Evolutionary conservation across 1,139 yeast genomes (phyloP).

Genomic region (Debaryomycetaceae sp.): DNA sequence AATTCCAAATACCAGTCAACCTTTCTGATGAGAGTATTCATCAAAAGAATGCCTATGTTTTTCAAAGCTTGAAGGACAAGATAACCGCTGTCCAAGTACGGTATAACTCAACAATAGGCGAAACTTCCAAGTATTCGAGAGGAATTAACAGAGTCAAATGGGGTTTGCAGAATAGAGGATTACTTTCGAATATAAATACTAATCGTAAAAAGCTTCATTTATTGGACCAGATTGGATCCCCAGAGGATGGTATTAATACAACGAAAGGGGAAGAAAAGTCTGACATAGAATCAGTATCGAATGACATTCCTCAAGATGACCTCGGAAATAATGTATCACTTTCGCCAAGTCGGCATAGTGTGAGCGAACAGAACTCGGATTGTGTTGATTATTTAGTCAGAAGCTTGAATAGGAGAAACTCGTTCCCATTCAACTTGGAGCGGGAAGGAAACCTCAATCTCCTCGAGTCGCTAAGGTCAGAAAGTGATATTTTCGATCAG

Average conservation of each 20-base stretch:
- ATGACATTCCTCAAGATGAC: background rate
- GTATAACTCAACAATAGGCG: slow-evolving; percentile 10
- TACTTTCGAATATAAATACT: slow-evolving; percentile 3
- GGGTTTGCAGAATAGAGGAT: slow-evolving; percentile 28
- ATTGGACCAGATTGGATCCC: background rate
- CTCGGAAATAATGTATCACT: background rate
- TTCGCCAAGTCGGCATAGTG: background rate
- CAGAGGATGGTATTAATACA: slow-evolving; percentile 2
- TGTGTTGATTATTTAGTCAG: slow-evolving; percentile 11
- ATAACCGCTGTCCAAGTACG: slow-evolving; percentile 23
- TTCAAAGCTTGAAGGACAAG: slow-evolving; percentile 36
- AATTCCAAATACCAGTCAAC: slow-evolving; percentile 3
- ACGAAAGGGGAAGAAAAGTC: background rate
- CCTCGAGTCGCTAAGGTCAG: slow-evolving; percentile 19
- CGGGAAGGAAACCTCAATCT: slow-evolving; percentile 29
- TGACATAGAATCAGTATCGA: background rate
- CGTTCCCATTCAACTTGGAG: slow-evolving; percentile 30
- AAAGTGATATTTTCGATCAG: slow-evolving; percentile 16
- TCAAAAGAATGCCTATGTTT: slow-evolving; percentile 18
- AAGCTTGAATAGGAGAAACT: slow-evolving; percentile 40
- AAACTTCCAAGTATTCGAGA: slow-evolving; percentile 28
- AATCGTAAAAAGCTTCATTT: background rate
- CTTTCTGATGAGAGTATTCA: slow-evolving; percentile 4
- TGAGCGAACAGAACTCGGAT: background rate
- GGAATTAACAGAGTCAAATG: slow-evolving; percentile 37